Percentiles rank a stretch among this genome's conserved stretches.
Evolutionary conservation across 164 flowering plant species (phyloP).

Genomic region (Saururus chinensis): DNA sequence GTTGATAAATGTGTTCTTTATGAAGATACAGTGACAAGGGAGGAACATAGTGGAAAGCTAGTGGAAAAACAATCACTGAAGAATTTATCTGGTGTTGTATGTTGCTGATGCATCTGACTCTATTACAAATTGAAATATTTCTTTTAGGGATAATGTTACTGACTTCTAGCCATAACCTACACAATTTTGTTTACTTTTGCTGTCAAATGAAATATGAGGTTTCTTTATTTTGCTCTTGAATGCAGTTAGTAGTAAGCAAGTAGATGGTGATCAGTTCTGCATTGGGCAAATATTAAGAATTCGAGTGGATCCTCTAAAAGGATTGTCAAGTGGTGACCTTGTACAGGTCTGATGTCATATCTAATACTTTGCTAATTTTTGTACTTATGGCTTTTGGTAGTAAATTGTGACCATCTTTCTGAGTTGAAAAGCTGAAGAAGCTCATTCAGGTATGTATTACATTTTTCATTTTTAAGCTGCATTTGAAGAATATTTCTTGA

Average conservation of each 20-base stretch:
- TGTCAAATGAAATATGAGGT: neutral
- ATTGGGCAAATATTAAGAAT: conserved; percentile 87
- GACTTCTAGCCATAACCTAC: no score
- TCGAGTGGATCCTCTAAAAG: conserved; percentile 82
- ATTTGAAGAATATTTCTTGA: neutral
- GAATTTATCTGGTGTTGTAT: no score
- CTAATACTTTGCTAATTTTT: neutral
- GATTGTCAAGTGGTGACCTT: conserved; percentile 79
- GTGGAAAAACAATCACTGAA: no score
- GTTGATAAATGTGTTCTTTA: no score
- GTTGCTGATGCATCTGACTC: neutral
- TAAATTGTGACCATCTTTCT: conserved; percentile 69
- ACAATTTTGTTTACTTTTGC: neutral
- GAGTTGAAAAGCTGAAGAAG: conserved; percentile 54
- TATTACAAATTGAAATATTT: no score
- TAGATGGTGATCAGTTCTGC: conserved; percentile 52
- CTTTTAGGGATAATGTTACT: no score
- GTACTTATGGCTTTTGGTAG: conserved; percentile 30
- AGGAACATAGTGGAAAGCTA: no score
- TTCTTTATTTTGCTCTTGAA: neutral
- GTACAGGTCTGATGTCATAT: conserved; percentile 47
- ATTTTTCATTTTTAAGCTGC: neutral
- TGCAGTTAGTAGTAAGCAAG: conserved; percentile 41
- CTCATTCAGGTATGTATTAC: conserved; percentile 24
- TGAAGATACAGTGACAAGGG: no score